Conservation (phyloP, 768 basidiomycete species). For the Rhizopogon rudus region DNA sequence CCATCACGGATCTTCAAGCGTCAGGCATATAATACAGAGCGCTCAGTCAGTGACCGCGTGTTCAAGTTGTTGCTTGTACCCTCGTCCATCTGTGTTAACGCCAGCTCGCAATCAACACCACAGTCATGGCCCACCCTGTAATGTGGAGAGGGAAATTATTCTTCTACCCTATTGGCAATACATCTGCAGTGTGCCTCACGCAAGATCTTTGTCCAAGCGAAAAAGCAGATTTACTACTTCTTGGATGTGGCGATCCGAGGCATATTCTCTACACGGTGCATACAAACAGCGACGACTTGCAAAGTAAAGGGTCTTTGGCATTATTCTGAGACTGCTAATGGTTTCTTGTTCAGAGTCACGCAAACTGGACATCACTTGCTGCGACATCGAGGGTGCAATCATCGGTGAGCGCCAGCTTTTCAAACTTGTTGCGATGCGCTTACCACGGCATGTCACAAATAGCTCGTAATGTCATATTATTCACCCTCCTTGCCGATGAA, state of each 20-base stretch:
- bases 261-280: slow-evolving; percentile 47
- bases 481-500: slow-evolving; percentile 23
- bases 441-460: neutral
- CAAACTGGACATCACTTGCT: slow-evolving; percentile 24
- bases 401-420: slow-evolving; percentile 14
- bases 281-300: neutral
- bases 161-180: slow-evolving; percentile 61
- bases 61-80: neutral
- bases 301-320: neutral
- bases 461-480: slow-evolving; percentile 26
- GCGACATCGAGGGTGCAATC: slow-evolving; percentile 25
- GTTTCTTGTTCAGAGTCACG: slow-evolving; percentile 12
- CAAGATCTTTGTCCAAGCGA: slow-evolving; percentile 43
- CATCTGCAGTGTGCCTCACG: slow-evolving; percentile 46
- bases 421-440: neutral
- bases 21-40: neutral
- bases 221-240: slow-evolving; percentile 43
- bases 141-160: slow-evolving; percentile 39
- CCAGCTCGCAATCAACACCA: neutral
- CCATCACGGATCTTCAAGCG: neutral
- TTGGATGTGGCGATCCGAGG: slow-evolving; percentile 55
- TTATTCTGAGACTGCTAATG: neutral
- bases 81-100: neutral
- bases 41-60: neutral
- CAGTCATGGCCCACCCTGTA: slow-evolving; percentile 39